These are phyloP conservation scores for Trichocomaceae sp. DNA, from an alignment of 2,329 filamentous ascomycete species.

Conservation along the genomic window DNA sequence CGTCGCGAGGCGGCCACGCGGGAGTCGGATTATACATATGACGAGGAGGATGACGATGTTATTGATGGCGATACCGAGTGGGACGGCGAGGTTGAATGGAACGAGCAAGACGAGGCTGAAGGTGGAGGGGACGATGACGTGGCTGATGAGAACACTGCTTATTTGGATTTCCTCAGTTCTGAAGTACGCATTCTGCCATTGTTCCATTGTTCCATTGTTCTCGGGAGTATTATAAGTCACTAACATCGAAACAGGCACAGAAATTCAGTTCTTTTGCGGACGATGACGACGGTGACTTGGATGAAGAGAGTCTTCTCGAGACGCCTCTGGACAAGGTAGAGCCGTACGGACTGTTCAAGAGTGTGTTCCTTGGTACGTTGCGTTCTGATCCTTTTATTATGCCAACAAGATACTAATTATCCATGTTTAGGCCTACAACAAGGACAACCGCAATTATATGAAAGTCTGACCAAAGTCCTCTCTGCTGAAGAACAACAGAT, in stretches of 20 bases:
- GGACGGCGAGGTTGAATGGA: constrained; percentile 67
- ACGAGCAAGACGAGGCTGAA: constrained; percentile 58
- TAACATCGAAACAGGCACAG: constrained; percentile 54
- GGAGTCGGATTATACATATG: constrained; percentile 72
- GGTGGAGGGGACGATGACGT: constrained; percentile 55
- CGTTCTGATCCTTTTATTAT: not conserved
- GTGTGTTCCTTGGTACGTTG: constrained; percentile 70
- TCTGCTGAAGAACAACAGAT: constrained; percentile 73
- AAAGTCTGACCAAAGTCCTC: constrained; percentile 69
- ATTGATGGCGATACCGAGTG: constrained; percentile 80
- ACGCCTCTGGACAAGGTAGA: constrained; percentile 93
- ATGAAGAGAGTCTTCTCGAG: constrained; percentile 87
- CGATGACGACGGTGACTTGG: constrained; percentile 77
- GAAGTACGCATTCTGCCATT: constrained; percentile 50
- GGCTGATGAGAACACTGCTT: constrained; percentile 87
- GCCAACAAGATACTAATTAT: constrained; percentile 23
- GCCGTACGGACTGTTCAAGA: constrained; percentile 83
- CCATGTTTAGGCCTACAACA: constrained; percentile 69
- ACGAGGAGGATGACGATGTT: constrained; percentile 61
- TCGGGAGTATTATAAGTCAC: constrained; percentile 8
- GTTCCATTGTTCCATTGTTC: not conserved
- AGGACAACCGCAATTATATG: constrained; percentile 84
- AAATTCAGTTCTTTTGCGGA: constrained; percentile 70
- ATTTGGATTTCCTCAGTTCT: constrained; percentile 91
- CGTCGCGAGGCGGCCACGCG: constrained; percentile 88